Conservation (phyloP, 139 green algal genomes). For the Picochlorum sp. region DNA sequence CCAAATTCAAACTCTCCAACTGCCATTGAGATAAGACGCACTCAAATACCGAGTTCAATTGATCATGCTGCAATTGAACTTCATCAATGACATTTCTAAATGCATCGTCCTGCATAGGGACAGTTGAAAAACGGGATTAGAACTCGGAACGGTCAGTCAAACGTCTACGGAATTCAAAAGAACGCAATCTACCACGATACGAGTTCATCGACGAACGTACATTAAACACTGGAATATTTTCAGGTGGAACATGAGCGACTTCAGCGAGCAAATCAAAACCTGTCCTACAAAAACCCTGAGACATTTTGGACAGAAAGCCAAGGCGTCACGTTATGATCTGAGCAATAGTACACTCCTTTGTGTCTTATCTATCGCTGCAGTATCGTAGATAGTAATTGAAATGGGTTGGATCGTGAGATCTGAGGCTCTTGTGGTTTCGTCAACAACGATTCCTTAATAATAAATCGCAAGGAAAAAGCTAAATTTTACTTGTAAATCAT, state of each 20-base stretch:
- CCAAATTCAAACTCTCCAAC: neutral
- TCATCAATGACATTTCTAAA: slow-evolving; percentile 37
- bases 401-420: no score
- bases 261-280: slow-evolving; percentile 34
- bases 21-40: slow-evolving; percentile 5
- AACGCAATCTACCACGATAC: neutral
- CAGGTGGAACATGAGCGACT: slow-evolving; percentile 16
- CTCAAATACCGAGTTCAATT: slow-evolving; percentile 34
- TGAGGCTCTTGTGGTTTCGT: no score
- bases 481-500: no score
- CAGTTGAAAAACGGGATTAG: no score
- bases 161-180: neutral
- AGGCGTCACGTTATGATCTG: neutral
- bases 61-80: slow-evolving; percentile 27
- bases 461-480: no score
- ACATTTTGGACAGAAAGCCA: neutral
- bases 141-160: neutral
- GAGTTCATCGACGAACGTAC: slow-evolving; percentile 18
- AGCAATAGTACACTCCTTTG: neutral
- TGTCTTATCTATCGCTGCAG: neutral
- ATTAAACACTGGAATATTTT: slow-evolving; percentile 39
- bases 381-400: neutral
- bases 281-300: slow-evolving; percentile 33
- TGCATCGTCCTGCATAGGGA: slow-evolving; percentile 30
- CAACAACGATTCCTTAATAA: no score